Percentiles rank a stretch among this genome's conserved stretches.
phyloP scores from a whole-genome alignment of 78 protist genomes.

The Dictyostelium brefeldianum region DNA sequence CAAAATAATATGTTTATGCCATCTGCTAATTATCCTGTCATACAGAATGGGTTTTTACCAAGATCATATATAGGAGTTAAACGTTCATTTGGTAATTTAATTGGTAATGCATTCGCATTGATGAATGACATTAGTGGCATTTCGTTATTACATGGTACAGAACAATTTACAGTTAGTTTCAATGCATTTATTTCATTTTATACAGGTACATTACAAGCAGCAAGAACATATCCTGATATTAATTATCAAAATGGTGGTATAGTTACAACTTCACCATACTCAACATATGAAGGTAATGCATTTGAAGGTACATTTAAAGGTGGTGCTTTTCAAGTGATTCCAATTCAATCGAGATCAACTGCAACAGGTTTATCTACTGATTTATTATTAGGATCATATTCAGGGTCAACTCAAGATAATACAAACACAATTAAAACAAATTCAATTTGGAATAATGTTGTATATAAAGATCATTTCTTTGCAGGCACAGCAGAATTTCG shows the following conservation, averaged over 20 bases:
- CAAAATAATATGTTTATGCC: not conserved
- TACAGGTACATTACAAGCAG: not conserved
- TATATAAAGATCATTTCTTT: not conserved
- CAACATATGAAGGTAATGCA: not conserved
- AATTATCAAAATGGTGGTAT: constrained; percentile 3
- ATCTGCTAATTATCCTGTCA: not conserved
- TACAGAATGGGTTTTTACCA: not conserved
- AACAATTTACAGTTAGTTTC: not conserved
- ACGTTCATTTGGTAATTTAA: constrained; percentile 9
- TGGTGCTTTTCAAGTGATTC: not conserved
- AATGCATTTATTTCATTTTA: not conserved
- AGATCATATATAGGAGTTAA: constrained; percentile 3
- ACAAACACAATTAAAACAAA: not conserved
- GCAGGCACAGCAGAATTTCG: not conserved
- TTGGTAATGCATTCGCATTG: not conserved
- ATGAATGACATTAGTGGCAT: not conserved
- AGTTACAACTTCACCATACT: constrained; percentile 1
- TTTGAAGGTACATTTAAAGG: constrained; percentile 11
- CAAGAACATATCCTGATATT: not conserved
- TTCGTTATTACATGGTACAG: not conserved
- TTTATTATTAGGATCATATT: not conserved
- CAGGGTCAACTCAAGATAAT: not conserved
- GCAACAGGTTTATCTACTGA: not conserved
- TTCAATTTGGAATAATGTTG: not conserved
- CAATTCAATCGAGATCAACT: constrained; percentile 1